Conservation (phyloP, 345 rosid species). For the Pseudoturritis turrita region DNA sequence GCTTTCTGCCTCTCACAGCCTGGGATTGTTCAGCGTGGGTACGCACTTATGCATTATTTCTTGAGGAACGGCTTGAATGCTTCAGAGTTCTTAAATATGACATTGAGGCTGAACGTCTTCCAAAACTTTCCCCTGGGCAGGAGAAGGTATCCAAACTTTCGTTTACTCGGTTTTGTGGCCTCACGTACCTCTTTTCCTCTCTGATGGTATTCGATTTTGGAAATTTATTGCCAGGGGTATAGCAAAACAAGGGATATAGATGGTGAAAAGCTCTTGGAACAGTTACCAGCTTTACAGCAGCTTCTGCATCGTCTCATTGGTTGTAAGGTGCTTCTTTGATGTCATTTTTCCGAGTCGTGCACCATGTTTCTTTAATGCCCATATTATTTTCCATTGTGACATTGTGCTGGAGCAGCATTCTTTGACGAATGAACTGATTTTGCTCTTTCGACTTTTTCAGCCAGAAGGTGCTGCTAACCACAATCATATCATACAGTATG, state of each 20-base stretch:
- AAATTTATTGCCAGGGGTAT: conserved; percentile 51
- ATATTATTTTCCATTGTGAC: background rate
- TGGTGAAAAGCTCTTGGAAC: conserved; percentile 70
- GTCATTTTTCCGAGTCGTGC: background rate
- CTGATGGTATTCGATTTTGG: conserved; percentile 4
- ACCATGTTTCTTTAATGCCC: background rate
- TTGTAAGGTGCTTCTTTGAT: conserved; percentile 56
- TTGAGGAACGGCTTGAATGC: conserved; percentile 87
- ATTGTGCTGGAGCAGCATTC: background rate
- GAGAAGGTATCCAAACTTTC: conserved; percentile 49
- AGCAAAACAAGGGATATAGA: conserved; percentile 75
- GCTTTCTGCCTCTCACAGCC: conserved; percentile 42
- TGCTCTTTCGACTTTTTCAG: conserved; percentile 36
- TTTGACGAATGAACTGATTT: background rate
- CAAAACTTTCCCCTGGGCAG: conserved; percentile 60
- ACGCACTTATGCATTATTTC: conserved; percentile 74
- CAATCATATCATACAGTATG: conserved; percentile 74
- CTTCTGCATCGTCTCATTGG: conserved; percentile 75
- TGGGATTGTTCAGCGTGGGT: conserved; percentile 97
- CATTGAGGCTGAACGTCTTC: conserved; percentile 78
- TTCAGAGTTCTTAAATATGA: conserved; percentile 76
- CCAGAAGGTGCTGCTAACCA: conserved; percentile 81
- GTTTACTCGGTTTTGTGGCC: conserved; percentile 1
- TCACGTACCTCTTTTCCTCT: background rate
- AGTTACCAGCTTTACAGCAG: conserved; percentile 79